Evolutionary conservation across 2,329 filamentous ascomycete genomes (phyloP).

Genomic region (Zopfia rhizophila): DNA sequence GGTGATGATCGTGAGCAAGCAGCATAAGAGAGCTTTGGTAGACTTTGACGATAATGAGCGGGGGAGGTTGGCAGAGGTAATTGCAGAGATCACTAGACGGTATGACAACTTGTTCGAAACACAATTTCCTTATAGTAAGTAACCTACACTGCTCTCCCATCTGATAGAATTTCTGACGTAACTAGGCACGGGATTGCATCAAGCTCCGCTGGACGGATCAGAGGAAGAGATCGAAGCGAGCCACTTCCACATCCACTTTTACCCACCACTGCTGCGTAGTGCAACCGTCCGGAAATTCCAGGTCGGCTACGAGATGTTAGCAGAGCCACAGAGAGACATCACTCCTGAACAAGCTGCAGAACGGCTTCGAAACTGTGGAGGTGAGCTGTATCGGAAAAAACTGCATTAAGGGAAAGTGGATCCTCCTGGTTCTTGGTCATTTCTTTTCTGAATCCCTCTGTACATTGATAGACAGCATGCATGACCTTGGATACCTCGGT

Average conservation of each 20-base stretch:
- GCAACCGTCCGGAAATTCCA: slow-evolving; percentile 96
- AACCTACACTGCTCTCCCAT: not conserved
- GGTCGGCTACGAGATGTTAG: slow-evolving; percentile 96
- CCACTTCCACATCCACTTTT: slow-evolving; percentile 98
- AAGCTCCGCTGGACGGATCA: slow-evolving; percentile 86
- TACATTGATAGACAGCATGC: slow-evolving; percentile 17
- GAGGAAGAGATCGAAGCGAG: slow-evolving; percentile 86
- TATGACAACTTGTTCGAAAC: slow-evolving; percentile 99
- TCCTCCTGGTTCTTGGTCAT: too few species aligned
- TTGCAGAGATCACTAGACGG: slow-evolving; percentile 86
- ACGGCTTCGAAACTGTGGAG: slow-evolving; percentile 78
- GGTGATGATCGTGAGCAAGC: slow-evolving; percentile 86
- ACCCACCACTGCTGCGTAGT: slow-evolving; percentile 89
- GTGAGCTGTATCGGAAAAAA: slow-evolving; percentile 85
- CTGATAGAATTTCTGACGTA: slow-evolving; percentile 6
- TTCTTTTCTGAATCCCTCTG: too few species aligned
- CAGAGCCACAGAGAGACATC: slow-evolving; percentile 97
- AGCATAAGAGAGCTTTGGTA: slow-evolving; percentile 84
- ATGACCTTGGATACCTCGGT: slow-evolving; percentile 10
- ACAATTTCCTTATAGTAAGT: slow-evolving; percentile 89
- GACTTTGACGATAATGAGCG: slow-evolving; percentile 80
- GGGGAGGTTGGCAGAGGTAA: slow-evolving; percentile 78
- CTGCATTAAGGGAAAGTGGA: too few species aligned
- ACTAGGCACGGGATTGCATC: slow-evolving; percentile 88
- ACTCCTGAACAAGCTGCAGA: slow-evolving; percentile 94